phyloP scores from a whole-genome alignment of 306 rosid species.

The Dalbergia cultrata region DNA sequence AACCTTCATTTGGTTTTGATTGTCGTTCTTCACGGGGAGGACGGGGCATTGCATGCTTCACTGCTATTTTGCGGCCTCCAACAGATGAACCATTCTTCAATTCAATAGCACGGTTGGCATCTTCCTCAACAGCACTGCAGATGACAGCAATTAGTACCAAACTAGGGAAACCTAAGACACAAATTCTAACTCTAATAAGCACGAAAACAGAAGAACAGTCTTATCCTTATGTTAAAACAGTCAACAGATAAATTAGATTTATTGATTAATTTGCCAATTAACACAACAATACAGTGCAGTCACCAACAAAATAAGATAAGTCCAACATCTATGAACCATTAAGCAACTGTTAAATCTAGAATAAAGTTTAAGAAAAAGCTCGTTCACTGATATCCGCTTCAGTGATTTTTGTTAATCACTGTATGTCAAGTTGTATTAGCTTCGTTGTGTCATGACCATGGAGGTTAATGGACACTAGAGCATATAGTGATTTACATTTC shows the following conservation, averaged over 20 bases:
- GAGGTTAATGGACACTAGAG: slow-evolving; percentile 15
- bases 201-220: background rate
- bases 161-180: slow-evolving; percentile 21
- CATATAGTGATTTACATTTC: background rate
- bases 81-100: slow-evolving; percentile 73
- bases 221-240: background rate
- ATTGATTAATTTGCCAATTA: slow-evolving; percentile 13
- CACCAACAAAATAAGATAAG: slow-evolving; percentile 14
- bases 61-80: slow-evolving; percentile 82
- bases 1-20: slow-evolving; percentile 80
- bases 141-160: slow-evolving; percentile 41
- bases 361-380: background rate
- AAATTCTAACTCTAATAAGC: slow-evolving; percentile 24
- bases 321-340: slow-evolving; percentile 7
- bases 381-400: background rate
- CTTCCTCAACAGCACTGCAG: slow-evolving; percentile 84
- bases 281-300: background rate
- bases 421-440: slow-evolving; percentile 11
- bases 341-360: background rate
- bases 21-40: slow-evolving; percentile 75
- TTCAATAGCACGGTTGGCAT: slow-evolving; percentile 86
- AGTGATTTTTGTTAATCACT: slow-evolving; percentile 16
- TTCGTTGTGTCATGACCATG: slow-evolving; percentile 18
- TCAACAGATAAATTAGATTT: slow-evolving; percentile 19
- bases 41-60: slow-evolving; percentile 90